A percentile compares a stretch with the other conserved stretches of the same genome.
phyloP scores from a whole-genome alignment of 2,329 filamentous ascomycete genomes.

The Alternaria incomplexa region DNA sequence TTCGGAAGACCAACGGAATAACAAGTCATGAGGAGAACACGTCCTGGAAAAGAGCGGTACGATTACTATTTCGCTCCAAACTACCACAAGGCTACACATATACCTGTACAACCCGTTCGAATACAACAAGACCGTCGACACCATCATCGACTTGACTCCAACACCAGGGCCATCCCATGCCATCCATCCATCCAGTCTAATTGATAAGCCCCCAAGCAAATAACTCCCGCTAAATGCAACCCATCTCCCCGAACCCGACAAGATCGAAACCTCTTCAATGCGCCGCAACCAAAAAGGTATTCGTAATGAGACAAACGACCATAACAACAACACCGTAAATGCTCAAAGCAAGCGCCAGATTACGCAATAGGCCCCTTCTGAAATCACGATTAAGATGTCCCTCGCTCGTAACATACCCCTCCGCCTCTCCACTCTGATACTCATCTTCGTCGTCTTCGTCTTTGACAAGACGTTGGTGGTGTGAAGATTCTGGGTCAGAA shows the following conservation, averaged over 20 bases:
- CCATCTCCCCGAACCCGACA: not conserved
- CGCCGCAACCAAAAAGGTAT: slow-evolving; percentile 76
- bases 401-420: slow-evolving; percentile 43
- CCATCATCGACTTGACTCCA: not conserved
- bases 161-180: not conserved
- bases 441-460: slow-evolving; percentile 87
- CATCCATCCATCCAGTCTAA: not conserved
- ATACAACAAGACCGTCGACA: not conserved
- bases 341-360: slow-evolving; percentile 74
- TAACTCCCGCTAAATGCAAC: slow-evolving; percentile 8
- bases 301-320: slow-evolving; percentile 84
- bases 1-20: too few species aligned
- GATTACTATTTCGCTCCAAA: not conserved
- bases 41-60: not conserved
- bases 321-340: slow-evolving; percentile 89
- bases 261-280: slow-evolving; percentile 54
- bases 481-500: slow-evolving; percentile 81
- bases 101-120: not conserved
- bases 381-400: slow-evolving; percentile 66
- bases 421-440: slow-evolving; percentile 62
- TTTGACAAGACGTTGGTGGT: slow-evolving; percentile 86
- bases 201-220: not conserved
- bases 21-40: not conserved
- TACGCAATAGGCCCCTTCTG: slow-evolving; percentile 70
- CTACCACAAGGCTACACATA: not conserved